Percentiles rank a stretch among this genome's conserved stretches.
Evolutionary conservation across 1,284 basidiomycete species (phyloP).

Genomic region (Pseudozyma tsukubaensis): DNA sequence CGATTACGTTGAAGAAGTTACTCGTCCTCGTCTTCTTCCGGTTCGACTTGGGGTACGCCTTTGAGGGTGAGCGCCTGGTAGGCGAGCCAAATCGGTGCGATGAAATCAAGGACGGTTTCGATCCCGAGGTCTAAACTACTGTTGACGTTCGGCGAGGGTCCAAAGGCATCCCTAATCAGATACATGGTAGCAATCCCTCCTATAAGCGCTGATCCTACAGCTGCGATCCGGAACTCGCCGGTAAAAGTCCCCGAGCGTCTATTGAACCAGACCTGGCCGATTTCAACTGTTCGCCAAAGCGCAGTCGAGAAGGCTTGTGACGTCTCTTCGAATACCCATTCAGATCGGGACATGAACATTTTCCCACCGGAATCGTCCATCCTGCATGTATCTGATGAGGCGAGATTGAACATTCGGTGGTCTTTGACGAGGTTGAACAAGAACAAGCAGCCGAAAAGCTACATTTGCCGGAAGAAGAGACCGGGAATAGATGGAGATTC

Average conservation of each 20-base stretch:
- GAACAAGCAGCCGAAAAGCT: slow-evolving; percentile 3
- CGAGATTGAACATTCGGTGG: neutral
- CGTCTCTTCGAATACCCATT: slow-evolving; percentile 2
- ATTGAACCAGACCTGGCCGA: slow-evolving; percentile 18
- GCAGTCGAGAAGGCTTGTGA: neutral
- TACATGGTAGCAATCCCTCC: neutral
- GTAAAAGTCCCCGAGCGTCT: slow-evolving; percentile 6
- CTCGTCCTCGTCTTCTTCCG: slow-evolving; percentile 13
- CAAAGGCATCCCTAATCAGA: neutral
- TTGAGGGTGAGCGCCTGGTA: slow-evolving; percentile 11
- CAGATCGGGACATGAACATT: neutral
- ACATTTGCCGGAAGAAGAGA: neutral
- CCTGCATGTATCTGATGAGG: neutral
- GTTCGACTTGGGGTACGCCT: slow-evolving; percentile 11
- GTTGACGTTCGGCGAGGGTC: neutral
- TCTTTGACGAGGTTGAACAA: slow-evolving; percentile 3
- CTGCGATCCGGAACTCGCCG: slow-evolving; percentile 14
- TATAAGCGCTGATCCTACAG: slow-evolving; percentile 1
- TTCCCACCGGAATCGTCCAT: slow-evolving; percentile 1
- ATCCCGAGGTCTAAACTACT: neutral
- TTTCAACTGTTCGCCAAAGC: neutral
- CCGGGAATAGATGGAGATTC: neutral
- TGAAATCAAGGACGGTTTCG: neutral
- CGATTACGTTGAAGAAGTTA: neutral
- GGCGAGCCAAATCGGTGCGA: neutral